Percentiles rank a stretch among this genome's conserved stretches.
These are phyloP conservation scores for Beauveria varroae DNA, from an alignment of 2,329 filamentous ascomycete genomes.

Conservation along the genomic window DNA sequence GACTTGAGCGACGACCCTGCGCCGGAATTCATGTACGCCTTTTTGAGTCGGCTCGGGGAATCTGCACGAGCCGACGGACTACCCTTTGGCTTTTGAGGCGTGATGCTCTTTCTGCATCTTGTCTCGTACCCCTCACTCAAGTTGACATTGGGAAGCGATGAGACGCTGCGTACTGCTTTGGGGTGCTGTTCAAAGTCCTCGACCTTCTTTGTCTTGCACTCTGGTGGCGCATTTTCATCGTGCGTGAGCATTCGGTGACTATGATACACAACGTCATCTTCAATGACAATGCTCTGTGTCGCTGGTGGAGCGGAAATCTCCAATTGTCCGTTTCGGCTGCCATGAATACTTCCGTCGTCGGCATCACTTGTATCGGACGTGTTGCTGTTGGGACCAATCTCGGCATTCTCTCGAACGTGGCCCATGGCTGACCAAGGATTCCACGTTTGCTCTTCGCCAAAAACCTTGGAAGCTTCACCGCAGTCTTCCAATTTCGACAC, in stretches of 20 bases:
- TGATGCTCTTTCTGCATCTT: neutral
- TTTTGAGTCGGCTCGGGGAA: neutral
- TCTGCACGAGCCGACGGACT: conserved; percentile 13
- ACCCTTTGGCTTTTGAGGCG: neutral
- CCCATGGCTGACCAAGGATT: conserved; percentile 18
- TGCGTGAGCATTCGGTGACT: neutral
- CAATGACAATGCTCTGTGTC: conserved; percentile 7
- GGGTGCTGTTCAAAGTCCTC: neutral
- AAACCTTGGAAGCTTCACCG: conserved; percentile 3
- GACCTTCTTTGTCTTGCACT: neutral
- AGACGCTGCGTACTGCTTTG: conserved; percentile 13
- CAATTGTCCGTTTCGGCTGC: neutral
- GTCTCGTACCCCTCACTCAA: neutral
- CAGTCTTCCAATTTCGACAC: conserved; percentile 37
- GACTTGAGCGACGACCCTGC: conserved; percentile 21
- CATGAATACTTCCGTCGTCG: neutral
- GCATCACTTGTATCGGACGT: neutral
- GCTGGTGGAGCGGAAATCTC: neutral
- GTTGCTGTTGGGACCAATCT: conserved; percentile 32
- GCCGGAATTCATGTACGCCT: conserved; percentile 14
- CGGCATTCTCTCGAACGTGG: conserved; percentile 42
- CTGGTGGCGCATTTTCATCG: conserved; percentile 4
- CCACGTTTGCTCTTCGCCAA: conserved; percentile 5
- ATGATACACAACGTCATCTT: neutral
- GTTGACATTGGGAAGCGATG: conserved; percentile 19